Conservation (phyloP, 176 grass and related monocot species). For the Hyparrhenia diplandra region DNA sequence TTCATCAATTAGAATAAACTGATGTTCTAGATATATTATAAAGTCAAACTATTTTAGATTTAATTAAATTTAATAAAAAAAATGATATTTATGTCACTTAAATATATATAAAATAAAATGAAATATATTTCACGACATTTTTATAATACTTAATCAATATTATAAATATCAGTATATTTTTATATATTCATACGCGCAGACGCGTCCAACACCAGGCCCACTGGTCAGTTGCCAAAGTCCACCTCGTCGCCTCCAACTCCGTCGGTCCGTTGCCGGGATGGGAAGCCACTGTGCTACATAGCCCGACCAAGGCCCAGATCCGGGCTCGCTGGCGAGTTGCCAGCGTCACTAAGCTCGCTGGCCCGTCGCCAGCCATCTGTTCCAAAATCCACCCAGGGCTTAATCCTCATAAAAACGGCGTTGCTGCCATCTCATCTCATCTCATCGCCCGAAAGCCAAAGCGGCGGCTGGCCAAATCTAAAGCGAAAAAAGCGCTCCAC, state of each 20-base stretch:
- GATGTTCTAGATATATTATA: too few relatives aligned
- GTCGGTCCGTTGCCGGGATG: neutral
- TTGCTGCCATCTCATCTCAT: slow-evolving; percentile 6
- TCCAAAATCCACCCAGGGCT: slow-evolving; percentile 11
- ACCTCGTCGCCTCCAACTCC: neutral
- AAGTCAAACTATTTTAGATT: too few relatives aligned
- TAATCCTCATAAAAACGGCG: slow-evolving; percentile 9
- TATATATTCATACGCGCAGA: too few relatives aligned
- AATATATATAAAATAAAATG: too few relatives aligned
- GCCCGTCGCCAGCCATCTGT: neutral
- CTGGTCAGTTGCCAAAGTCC: neutral
- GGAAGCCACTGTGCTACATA: too few relatives aligned
- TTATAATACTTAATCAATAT: too few relatives aligned
- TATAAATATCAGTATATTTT: too few relatives aligned
- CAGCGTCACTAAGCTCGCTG: slow-evolving; percentile 19
- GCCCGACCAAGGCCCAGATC: neutral
- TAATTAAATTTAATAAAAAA: too few relatives aligned
- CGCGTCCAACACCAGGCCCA: neutral
- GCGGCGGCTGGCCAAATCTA: slow-evolving; percentile 22
- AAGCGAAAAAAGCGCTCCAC: slow-evolving; percentile 41
- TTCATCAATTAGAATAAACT: too few relatives aligned
- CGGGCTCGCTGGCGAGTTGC: slow-evolving; percentile 2
- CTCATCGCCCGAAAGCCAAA: slow-evolving; percentile 8
- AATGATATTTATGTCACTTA: too few relatives aligned
- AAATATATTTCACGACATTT: too few relatives aligned